Conservation (phyloP, 768 basidiomycete species). For the Floccularia luteovirens region DNA sequence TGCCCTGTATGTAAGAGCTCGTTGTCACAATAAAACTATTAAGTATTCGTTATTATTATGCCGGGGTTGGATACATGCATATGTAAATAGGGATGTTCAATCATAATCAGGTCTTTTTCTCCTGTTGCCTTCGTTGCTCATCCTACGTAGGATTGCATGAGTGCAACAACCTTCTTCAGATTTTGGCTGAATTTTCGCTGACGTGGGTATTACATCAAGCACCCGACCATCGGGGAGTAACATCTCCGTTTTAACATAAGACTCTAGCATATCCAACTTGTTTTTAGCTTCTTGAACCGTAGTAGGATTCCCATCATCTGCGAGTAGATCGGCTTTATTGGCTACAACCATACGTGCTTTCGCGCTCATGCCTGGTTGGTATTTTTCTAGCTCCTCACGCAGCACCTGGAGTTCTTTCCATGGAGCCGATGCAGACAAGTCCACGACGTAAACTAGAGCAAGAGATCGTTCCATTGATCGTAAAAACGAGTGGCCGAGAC, state of each 20-base stretch:
- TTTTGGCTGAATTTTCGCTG: conserved; percentile 87
- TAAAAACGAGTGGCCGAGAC: conserved; percentile 90
- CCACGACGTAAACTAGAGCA: conserved; percentile 89
- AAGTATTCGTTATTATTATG: too few relatives aligned
- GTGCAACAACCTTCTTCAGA: conserved; percentile 54
- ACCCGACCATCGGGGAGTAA: conserved; percentile 18
- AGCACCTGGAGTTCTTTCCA: conserved; percentile 72
- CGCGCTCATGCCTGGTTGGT: conserved; percentile 69
- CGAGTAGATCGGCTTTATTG: conserved; percentile 92
- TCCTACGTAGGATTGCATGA: conserved; percentile 63
- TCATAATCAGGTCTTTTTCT: background rate
- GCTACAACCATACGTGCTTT: conserved; percentile 80
- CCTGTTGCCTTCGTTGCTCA: conserved; percentile 21
- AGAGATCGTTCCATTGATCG: conserved; percentile 89
- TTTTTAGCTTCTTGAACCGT: conserved; percentile 45
- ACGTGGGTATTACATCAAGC: conserved; percentile 73
- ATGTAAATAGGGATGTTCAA: too few relatives aligned
- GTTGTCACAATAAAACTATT: too few relatives aligned
- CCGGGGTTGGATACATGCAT: too few relatives aligned
- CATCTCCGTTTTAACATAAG: conserved; percentile 46
- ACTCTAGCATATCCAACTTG: conserved; percentile 50
- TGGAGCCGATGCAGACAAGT: conserved; percentile 67
- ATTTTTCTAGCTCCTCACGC: conserved; percentile 76
- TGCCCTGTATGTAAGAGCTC: too few relatives aligned
- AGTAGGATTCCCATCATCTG: conserved; percentile 33